These are phyloP conservation scores for Microbotryum violaceum DNA, from an alignment of 1,284 basidiomycete genomes.

Conservation along the genomic window DNA sequence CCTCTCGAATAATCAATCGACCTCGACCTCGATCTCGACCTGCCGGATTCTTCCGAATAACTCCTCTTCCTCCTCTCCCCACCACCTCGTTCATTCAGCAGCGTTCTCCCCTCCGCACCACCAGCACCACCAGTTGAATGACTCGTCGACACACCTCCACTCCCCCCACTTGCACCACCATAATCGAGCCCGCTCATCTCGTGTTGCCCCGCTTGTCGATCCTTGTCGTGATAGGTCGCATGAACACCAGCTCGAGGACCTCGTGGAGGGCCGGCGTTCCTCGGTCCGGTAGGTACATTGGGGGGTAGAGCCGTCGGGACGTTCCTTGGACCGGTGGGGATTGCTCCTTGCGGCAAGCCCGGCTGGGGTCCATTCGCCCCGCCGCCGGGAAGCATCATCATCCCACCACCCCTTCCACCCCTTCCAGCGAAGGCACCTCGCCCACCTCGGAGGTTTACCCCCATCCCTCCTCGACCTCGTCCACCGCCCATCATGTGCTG, in stretches of 20 bases:
- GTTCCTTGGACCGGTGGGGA: not conserved
- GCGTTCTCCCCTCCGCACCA: too few relatives aligned
- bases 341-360: not conserved
- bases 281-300: not conserved
- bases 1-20: too few relatives aligned
- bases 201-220: not conserved
- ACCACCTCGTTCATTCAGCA: too few relatives aligned
- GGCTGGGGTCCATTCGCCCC: too few relatives aligned
- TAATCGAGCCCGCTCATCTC: not conserved
- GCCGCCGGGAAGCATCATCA: not conserved
- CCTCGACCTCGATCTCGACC: too few relatives aligned
- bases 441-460: not conserved
- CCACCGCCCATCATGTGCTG: slow-evolving; percentile 6
- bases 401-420: not conserved
- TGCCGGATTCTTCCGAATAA: too few relatives aligned
- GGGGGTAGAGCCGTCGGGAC: not conserved
- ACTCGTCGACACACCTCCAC: not conserved
- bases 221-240: not conserved
- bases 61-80: too few relatives aligned
- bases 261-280: slow-evolving; percentile 1
- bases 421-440: not conserved
- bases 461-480: not conserved
- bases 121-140: not conserved
- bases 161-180: not conserved
- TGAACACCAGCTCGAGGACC: not conserved